Evolutionary conservation across 1,284 basidiomycete species (phyloP).

Genomic region (Malassezia equina): DNA sequence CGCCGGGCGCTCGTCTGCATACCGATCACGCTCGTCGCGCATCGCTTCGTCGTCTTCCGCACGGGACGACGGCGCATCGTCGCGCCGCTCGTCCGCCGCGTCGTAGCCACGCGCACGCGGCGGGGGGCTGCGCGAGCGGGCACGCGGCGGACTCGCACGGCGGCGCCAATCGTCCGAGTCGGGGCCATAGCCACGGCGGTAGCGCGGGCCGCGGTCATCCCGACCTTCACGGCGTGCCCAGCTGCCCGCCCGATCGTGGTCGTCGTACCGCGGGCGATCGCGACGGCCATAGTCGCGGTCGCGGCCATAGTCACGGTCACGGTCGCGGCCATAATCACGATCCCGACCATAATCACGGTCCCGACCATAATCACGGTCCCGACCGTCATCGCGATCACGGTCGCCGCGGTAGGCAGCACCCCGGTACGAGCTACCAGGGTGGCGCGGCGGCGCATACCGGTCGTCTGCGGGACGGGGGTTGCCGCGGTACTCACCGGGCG

Average conservation of each 20-base stretch:
- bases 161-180: slow-evolving; percentile 32
- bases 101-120: slow-evolving; percentile 1
- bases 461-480: slow-evolving; percentile 32
- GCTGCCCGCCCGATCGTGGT: slow-evolving; percentile 8
- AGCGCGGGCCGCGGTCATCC: neutral
- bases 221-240: slow-evolving; percentile 4
- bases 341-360: slow-evolving; percentile 17
- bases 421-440: slow-evolving; percentile 9
- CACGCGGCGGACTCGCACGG: slow-evolving; percentile 22
- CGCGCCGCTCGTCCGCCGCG: neutral
- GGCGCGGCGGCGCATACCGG: slow-evolving; percentile 11
- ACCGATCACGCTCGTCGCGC: slow-evolving; percentile 5
- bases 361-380: slow-evolving; percentile 15
- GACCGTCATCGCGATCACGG: neutral
- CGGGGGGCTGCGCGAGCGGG: slow-evolving; percentile 10
- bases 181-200: slow-evolving; percentile 5
- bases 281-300: neutral
- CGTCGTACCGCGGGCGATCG: slow-evolving; percentile 12
- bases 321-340: slow-evolving; percentile 5
- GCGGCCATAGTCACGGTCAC: neutral
- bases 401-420: slow-evolving; percentile 1
- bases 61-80: neutral
- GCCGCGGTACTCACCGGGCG: slow-evolving; percentile 76
- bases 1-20: slow-evolving; percentile 2
- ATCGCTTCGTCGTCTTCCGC: neutral